Conservation (phyloP, 805 yeast genomes). For the Candida bentonensis region DNA sequence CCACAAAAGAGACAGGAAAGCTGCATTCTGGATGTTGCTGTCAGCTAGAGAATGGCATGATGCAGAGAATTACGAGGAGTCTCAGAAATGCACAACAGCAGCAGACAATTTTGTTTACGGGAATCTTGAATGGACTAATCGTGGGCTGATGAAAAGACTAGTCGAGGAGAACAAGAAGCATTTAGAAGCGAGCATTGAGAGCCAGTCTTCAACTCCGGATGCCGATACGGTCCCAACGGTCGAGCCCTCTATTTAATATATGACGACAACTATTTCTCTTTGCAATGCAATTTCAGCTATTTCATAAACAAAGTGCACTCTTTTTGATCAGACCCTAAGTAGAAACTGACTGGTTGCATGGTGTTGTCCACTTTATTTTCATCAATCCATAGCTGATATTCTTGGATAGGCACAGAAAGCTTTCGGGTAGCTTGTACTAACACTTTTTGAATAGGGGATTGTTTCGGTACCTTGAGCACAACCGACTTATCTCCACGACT, state of each 20-base stretch:
- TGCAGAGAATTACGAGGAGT: constrained; percentile 16
- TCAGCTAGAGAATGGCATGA: constrained; percentile 61
- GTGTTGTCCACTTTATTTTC: not conserved
- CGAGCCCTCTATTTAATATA: too few species aligned
- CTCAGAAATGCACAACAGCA: constrained; percentile 12
- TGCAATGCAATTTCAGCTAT: too few species aligned
- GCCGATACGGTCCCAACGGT: too few species aligned
- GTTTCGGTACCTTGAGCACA: not conserved
- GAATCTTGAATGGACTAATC: not conserved
- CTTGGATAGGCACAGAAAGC: not conserved
- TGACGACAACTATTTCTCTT: too few species aligned
- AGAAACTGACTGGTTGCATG: not conserved
- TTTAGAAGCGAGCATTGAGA: not conserved
- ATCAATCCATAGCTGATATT: not conserved
- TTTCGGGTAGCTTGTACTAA: not conserved
- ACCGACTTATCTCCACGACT: not conserved
- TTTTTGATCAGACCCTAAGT: not conserved
- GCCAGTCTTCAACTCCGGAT: too few species aligned
- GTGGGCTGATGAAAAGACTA: not conserved
- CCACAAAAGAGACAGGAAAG: constrained; percentile 48
- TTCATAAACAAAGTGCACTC: not conserved
- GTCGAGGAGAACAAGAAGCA: not conserved
- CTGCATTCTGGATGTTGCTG: constrained; percentile 61
- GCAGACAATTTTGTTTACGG: not conserved
- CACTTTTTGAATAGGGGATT: not conserved